Evolutionary conservation across 164 flowering plant genomes (phyloP).

Genomic region (Berberis thunbergii): DNA sequence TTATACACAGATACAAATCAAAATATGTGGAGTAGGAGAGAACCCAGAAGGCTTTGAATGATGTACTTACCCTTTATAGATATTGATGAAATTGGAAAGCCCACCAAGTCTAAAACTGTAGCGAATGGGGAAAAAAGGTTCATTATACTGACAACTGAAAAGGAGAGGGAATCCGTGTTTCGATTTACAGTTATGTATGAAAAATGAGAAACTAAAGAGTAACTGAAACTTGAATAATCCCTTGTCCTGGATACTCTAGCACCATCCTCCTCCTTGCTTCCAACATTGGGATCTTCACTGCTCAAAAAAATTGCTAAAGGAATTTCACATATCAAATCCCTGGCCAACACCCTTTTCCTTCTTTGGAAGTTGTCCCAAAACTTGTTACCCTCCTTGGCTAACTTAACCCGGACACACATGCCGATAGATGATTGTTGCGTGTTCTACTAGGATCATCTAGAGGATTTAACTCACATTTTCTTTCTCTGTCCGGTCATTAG

Average conservation of each 20-base stretch:
- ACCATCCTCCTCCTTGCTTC: too few species aligned
- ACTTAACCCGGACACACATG: too few species aligned
- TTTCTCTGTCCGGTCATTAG: too few species aligned
- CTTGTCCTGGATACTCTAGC: conserved; percentile 49
- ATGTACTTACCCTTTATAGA: conserved; percentile 40
- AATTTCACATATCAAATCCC: too few species aligned
- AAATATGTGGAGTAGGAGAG: neutral
- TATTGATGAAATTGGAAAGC: conserved; percentile 33
- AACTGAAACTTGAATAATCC: conserved; percentile 86
- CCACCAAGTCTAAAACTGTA: conserved; percentile 63
- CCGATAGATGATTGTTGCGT: too few species aligned
- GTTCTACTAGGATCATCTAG: too few species aligned
- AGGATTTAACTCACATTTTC: too few species aligned
- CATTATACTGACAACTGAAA: neutral
- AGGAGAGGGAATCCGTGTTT: neutral
- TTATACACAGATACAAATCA: neutral
- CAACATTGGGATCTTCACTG: too few species aligned
- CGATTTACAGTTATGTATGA: neutral
- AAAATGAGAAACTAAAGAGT: neutral
- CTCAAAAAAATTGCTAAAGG: too few species aligned
- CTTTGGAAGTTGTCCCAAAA: too few species aligned
- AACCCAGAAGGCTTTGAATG: neutral
- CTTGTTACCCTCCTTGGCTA: too few species aligned
- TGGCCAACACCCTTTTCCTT: too few species aligned
- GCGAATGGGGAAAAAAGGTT: neutral